phyloP scores from a whole-genome alignment of 2,329 filamentous ascomycete genomes.

The Aspergillus sp. region DNA sequence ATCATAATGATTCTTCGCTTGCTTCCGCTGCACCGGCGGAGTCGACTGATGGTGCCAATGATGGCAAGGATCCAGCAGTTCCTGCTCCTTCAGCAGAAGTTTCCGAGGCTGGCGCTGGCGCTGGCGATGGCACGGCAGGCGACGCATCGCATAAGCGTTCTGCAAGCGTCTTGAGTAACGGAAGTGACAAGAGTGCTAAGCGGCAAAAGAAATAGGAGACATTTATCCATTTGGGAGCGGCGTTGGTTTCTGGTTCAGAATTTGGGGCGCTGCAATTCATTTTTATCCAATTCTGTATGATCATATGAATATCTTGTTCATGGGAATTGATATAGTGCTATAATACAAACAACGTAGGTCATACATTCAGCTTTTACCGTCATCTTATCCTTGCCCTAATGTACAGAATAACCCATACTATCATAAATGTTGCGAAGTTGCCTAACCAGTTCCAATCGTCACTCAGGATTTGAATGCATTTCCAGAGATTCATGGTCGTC shows the following conservation, averaged over 20 bases:
- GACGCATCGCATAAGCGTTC: slow-evolving; percentile 61
- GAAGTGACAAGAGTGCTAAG: slow-evolving; percentile 55
- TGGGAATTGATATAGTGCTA: not conserved
- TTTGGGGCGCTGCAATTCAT: too few species aligned
- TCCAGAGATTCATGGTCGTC: slow-evolving; percentile 20
- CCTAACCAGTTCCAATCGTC: slow-evolving; percentile 1
- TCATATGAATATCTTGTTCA: slow-evolving; percentile 18
- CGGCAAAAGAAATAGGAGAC: slow-evolving; percentile 39
- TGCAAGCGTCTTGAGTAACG: slow-evolving; percentile 68
- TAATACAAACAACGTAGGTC: not conserved
- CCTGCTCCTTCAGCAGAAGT: slow-evolving; percentile 6
- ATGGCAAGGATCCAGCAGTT: slow-evolving; percentile 4
- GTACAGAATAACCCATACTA: not conserved
- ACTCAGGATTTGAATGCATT: slow-evolving; percentile 18
- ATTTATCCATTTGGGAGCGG: not conserved
- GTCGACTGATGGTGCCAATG: slow-evolving; percentile 1
- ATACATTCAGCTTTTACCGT: slow-evolving; percentile 2
- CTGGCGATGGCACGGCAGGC: not conserved
- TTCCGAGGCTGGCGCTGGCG: slow-evolving; percentile 2
- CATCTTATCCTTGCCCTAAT: slow-evolving; percentile 1
- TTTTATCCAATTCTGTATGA: slow-evolving; percentile 27
- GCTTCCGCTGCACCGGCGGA: slow-evolving; percentile 1
- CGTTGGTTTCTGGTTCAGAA: slow-evolving; percentile 2
- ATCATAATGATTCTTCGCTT: slow-evolving; percentile 17
- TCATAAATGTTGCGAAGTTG: not conserved